Percentiles rank a stretch among this genome's conserved stretches.
Evolutionary conservation across 2,329 filamentous ascomycete species (phyloP).

Genomic region (Gaeumannomyces sp.): DNA sequence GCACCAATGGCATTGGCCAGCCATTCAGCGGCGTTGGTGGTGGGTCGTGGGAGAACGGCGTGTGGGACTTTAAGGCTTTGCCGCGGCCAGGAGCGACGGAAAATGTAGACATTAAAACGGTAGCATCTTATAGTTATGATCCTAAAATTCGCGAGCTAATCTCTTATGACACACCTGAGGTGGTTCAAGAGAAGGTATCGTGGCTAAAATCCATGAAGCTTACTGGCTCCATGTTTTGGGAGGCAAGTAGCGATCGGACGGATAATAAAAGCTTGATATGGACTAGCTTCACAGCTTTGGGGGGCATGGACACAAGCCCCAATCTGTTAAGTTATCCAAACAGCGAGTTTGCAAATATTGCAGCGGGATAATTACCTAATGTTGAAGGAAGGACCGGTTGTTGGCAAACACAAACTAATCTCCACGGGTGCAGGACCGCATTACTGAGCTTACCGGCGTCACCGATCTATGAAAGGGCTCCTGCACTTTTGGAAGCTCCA

Average conservation of each 20-base stretch:
- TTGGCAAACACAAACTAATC: too few relatives aligned
- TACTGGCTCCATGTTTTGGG: slow-evolving; percentile 83
- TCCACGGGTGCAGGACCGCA: too few relatives aligned
- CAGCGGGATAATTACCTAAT: slow-evolving; percentile 18
- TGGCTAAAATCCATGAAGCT: slow-evolving; percentile 59
- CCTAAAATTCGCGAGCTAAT: slow-evolving; percentile 53
- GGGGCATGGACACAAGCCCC: slow-evolving; percentile 38
- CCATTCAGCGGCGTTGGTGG: slow-evolving; percentile 57
- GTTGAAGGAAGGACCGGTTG: too few relatives aligned
- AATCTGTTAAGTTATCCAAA: slow-evolving; percentile 48
- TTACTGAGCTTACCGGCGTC: too few relatives aligned
- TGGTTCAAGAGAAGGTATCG: slow-evolving; percentile 54
- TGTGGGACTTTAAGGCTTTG: slow-evolving; percentile 77
- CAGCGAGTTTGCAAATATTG: slow-evolving; percentile 51
- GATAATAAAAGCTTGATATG: slow-evolving; percentile 55
- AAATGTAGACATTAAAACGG: slow-evolving; percentile 47
- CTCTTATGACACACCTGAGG: slow-evolving; percentile 61
- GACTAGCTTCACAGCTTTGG: slow-evolving; percentile 34
- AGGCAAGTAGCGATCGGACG: slow-evolving; percentile 61
- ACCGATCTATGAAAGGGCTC: too few relatives aligned
- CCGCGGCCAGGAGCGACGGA: slow-evolving; percentile 56
- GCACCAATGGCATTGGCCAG: slow-evolving; percentile 57
- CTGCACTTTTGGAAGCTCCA: too few relatives aligned
- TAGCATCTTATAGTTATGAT: slow-evolving; percentile 69
- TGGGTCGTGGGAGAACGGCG: slow-evolving; percentile 66